Evolutionary conservation across 495 filamentous ascomycete genomes (phyloP).

Genomic region (Patellaria atrata): DNA sequence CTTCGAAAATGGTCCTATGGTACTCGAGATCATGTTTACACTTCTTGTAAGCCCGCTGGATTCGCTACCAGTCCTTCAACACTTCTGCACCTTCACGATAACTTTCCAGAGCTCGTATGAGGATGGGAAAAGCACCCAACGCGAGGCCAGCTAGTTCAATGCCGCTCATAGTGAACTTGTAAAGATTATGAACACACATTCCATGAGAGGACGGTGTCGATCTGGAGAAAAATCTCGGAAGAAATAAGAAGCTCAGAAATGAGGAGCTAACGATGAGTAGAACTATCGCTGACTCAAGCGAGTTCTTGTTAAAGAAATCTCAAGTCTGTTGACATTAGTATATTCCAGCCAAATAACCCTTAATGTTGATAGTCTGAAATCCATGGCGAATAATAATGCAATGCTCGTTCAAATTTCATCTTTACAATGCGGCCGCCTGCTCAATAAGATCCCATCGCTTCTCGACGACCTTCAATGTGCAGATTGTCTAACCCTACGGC

Average conservation of each 20-base stretch:
- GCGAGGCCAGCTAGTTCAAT: slow-evolving; percentile 13
- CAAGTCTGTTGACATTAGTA: too few species aligned
- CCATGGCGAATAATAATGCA: background rate
- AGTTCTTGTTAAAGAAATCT: too few species aligned
- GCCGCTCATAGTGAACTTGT: slow-evolving; percentile 10
- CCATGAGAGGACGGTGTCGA: background rate
- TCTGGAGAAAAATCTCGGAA: background rate
- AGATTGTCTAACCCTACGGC: background rate
- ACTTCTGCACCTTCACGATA: slow-evolving; percentile 11
- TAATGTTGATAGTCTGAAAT: slow-evolving; percentile 1
- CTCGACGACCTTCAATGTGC: slow-evolving; percentile 1
- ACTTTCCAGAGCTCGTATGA: slow-evolving; percentile 9
- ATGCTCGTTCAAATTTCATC: background rate
- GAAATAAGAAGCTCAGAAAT: slow-evolving; percentile 3
- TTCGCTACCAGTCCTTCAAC: slow-evolving; percentile 9
- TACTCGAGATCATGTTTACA: slow-evolving; percentile 19
- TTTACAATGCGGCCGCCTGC: slow-evolving; percentile 1
- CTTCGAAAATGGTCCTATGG: slow-evolving; percentile 19
- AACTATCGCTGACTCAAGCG: too few species aligned
- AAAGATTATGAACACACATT: background rate
- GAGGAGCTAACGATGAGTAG: slow-evolving; percentile 3
- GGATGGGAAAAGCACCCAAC: slow-evolving; percentile 14
- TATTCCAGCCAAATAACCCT: slow-evolving; percentile 1
- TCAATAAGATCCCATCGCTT: background rate
- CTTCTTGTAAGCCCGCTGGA: slow-evolving; percentile 11